Percentiles rank a stretch among this genome's conserved stretches.
Conservation (phyloP, 768 basidiomycete genomes). For the Rhodotorula taiwanensis region DNA sequence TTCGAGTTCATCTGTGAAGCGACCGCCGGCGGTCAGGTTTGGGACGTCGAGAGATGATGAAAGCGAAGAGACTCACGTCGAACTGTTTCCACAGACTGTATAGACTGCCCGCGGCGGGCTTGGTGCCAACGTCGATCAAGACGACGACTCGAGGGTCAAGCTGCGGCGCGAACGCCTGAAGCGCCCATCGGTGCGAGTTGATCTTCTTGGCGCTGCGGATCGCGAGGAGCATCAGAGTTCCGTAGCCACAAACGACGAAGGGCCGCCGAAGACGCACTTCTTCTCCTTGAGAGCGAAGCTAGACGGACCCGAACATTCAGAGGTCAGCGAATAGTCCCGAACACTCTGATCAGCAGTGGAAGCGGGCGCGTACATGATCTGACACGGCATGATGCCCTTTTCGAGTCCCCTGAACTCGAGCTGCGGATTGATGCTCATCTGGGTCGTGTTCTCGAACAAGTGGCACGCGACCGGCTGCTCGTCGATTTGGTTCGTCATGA, state of each 20-base stretch:
- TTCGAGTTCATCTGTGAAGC: slow-evolving; percentile 46
- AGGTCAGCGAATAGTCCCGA: too few species aligned
- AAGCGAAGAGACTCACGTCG: slow-evolving; percentile 18
- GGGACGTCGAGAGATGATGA: too few species aligned
- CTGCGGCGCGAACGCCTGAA: slow-evolving; percentile 84
- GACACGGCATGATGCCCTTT: slow-evolving; percentile 79
- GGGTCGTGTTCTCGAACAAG: slow-evolving; percentile 80
- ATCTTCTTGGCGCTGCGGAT: slow-evolving; percentile 54
- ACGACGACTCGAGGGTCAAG: slow-evolving; percentile 72
- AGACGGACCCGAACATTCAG: background rate
- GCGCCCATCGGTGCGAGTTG: slow-evolving; percentile 80
- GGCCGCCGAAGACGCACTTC: slow-evolving; percentile 53
- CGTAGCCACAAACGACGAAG: background rate
- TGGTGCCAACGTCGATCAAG: slow-evolving; percentile 84
- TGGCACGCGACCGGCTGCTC: slow-evolving; percentile 80
- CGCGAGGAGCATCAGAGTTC: background rate
- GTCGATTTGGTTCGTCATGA: slow-evolving; percentile 45
- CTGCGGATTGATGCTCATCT: slow-evolving; percentile 73
- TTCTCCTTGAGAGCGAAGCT: slow-evolving; percentile 43
- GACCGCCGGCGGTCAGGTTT: too few species aligned
- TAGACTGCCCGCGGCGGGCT: slow-evolving; percentile 52
- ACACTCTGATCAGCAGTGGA: background rate
- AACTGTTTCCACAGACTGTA: slow-evolving; percentile 36
- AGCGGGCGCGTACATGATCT: slow-evolving; percentile 66
- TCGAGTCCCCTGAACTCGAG: slow-evolving; percentile 79